A percentile compares a stretch with the other conserved stretches of the same genome.
These are phyloP conservation scores for Mrakia blollopis DNA, from an alignment of 768 basidiomycete genomes.

Conservation along the genomic window DNA sequence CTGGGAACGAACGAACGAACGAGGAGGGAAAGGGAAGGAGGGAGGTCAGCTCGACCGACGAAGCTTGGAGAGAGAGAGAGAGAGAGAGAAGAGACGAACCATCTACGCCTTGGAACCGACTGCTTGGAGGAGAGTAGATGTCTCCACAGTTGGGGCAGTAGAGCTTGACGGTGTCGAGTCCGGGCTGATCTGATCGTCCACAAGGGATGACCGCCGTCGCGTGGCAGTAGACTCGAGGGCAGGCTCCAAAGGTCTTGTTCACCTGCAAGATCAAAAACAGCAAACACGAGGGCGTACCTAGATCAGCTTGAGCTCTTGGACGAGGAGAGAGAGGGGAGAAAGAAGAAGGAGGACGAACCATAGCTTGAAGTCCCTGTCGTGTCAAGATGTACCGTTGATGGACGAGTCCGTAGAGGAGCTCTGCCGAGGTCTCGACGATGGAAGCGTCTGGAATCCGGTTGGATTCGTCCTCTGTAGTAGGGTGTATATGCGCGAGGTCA, in stretches of 20 bases:
- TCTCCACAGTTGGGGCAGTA: slow-evolving; percentile 98
- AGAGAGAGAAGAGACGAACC: slow-evolving; percentile 51
- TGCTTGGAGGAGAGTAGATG: slow-evolving; percentile 90
- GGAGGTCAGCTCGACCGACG: background rate
- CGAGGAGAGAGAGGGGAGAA: background rate
- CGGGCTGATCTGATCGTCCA: slow-evolving; percentile 90
- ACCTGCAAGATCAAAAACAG: slow-evolving; percentile 52
- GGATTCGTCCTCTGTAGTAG: slow-evolving; percentile 64
- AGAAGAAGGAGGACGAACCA: slow-evolving; percentile 55
- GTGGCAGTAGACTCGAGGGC: slow-evolving; percentile 91
- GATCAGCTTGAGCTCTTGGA: background rate
- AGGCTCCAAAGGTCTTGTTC: slow-evolving; percentile 89
- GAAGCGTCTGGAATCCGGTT: slow-evolving; percentile 96
- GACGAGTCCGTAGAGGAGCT: slow-evolving; percentile 93
- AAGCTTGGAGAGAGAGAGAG: background rate
- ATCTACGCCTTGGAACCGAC: slow-evolving; percentile 91
- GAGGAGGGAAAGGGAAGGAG: background rate
- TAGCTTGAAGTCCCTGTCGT: slow-evolving; percentile 83
- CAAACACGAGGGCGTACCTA: background rate
- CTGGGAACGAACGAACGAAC: slow-evolving; percentile 47
- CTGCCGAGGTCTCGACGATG: slow-evolving; percentile 95
- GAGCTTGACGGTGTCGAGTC: slow-evolving; percentile 93
- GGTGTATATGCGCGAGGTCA: background rate
- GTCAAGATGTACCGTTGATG: slow-evolving; percentile 98
- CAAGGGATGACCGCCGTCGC: slow-evolving; percentile 87